These are phyloP conservation scores for Pseudogymnoascus pannorum DNA, from an alignment of 2,329 filamentous ascomycete genomes.

Conservation along the genomic window DNA sequence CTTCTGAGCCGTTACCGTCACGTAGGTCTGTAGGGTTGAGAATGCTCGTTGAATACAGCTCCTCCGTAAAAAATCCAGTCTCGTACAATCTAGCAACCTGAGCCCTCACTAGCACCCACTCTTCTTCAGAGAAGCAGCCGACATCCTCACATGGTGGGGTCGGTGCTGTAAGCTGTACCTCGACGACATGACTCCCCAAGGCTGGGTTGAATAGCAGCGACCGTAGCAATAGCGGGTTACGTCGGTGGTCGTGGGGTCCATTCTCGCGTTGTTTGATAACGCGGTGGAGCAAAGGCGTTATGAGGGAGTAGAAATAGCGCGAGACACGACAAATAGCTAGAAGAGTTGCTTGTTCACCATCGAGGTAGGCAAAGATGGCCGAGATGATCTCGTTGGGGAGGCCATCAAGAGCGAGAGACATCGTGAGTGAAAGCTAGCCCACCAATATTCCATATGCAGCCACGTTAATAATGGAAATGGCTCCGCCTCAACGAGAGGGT, in stretches of 20 bases:
- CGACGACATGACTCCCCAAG: neutral
- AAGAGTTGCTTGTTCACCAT: neutral
- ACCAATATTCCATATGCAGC: neutral
- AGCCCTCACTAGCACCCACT: neutral
- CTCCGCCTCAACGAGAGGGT: neutral
- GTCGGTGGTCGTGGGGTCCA: neutral
- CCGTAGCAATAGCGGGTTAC: neutral
- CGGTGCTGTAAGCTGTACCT: neutral
- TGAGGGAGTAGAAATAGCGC: neutral
- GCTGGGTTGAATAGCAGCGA: neutral
- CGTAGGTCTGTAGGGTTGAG: neutral
- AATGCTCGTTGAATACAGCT: neutral
- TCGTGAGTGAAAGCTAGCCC: neutral
- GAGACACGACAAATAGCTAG: neutral
- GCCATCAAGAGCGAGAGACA: neutral
- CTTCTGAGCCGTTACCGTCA: neutral
- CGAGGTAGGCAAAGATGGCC: neutral
- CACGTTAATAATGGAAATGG: neutral
- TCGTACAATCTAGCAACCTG: neutral
- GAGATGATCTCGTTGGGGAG: conserved; percentile 7
- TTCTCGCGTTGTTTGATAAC: neutral
- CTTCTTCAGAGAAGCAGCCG: neutral
- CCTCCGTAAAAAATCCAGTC: neutral
- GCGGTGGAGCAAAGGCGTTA: neutral
- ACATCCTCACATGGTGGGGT: neutral